Conservation (phyloP, 2,329 filamentous ascomycete species). For the Sphaerulina vaccinii region DNA sequence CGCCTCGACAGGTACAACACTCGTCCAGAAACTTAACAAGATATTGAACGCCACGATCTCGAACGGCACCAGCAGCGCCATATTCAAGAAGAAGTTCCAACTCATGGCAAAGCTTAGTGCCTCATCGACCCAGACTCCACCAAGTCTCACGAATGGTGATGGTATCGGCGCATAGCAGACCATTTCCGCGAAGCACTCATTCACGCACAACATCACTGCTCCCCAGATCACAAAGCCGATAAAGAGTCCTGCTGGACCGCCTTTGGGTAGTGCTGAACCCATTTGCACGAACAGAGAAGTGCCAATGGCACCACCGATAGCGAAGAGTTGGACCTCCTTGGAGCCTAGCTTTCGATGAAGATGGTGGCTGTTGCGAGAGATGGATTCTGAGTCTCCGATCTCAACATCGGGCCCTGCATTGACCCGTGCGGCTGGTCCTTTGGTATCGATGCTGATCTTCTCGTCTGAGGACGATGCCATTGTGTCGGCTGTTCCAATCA, state of each 20-base stretch:
- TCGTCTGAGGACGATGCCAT: too few relatives aligned
- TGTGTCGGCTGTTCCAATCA: too few relatives aligned
- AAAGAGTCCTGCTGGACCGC: slow-evolving; percentile 46
- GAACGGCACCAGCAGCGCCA: slow-evolving; percentile 49
- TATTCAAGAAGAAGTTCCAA: slow-evolving; percentile 42
- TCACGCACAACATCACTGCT: slow-evolving; percentile 18
- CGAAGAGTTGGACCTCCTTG: slow-evolving; percentile 20
- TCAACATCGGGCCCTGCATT: slow-evolving; percentile 7
- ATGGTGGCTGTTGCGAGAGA: slow-evolving; percentile 1
- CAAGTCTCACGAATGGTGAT: slow-evolving; percentile 74
- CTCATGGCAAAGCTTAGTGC: slow-evolving; percentile 59
- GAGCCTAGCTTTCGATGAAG: slow-evolving; percentile 18
- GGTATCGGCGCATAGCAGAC: slow-evolving; percentile 72
- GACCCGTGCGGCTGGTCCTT: background rate
- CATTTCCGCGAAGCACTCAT: slow-evolving; percentile 55
- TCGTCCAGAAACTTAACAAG: slow-evolving; percentile 40
- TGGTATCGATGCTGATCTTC: too few relatives aligned
- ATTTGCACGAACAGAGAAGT: slow-evolving; percentile 21
- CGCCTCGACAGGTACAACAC: slow-evolving; percentile 50
- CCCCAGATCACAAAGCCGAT: slow-evolving; percentile 40
- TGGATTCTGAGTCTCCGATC: background rate
- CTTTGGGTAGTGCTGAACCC: slow-evolving; percentile 19
- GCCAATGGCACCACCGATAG: slow-evolving; percentile 20
- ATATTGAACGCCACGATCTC: slow-evolving; percentile 48
- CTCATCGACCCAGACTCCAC: slow-evolving; percentile 70